Conservation (phyloP, 2,329 filamentous ascomycete genomes). For the Rutstroemia sp. region DNA sequence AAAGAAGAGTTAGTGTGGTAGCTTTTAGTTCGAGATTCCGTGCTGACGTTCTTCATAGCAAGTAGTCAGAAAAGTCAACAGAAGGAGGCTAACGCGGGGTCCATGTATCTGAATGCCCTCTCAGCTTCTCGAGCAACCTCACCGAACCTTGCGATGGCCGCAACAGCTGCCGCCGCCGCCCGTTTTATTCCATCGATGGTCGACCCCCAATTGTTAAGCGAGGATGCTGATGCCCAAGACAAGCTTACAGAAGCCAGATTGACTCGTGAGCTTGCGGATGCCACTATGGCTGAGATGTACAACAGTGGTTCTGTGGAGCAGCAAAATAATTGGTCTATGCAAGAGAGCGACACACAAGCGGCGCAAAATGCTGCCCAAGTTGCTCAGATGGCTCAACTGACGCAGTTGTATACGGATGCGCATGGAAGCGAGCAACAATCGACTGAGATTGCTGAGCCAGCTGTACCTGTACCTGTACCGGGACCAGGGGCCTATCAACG, state of each 20-base stretch:
- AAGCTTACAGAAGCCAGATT: slow-evolving; percentile 16
- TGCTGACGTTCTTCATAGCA: not conserved
- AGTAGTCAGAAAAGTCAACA: not conserved
- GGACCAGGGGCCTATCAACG: slow-evolving; percentile 8
- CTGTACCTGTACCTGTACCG: slow-evolving; percentile 3
- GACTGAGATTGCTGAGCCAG: not conserved
- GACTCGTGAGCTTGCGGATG: slow-evolving; percentile 20
- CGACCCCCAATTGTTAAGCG: slow-evolving; percentile 28
- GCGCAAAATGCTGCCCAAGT: slow-evolving; percentile 1
- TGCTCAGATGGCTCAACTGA: slow-evolving; percentile 12
- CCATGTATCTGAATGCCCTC: not conserved
- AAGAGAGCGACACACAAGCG: slow-evolving; percentile 13
- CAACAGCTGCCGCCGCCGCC: slow-evolving; percentile 23
- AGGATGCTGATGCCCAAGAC: slow-evolving; percentile 18
- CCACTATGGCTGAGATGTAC: slow-evolving; percentile 17
- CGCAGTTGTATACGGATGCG: slow-evolving; percentile 18
- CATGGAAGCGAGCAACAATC: slow-evolving; percentile 11
- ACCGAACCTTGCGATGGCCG: slow-evolving; percentile 25
- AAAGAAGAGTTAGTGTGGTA: slow-evolving; percentile 31
- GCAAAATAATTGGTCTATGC: slow-evolving; percentile 23
- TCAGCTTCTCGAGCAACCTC: slow-evolving; percentile 21
- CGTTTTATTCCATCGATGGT: slow-evolving; percentile 29
- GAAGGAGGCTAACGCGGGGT: not conserved
- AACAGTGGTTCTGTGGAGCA: slow-evolving; percentile 15
- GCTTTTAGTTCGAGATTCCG: not conserved